phyloP scores from a whole-genome alignment of 2,329 filamentous ascomycete species.

The Aspergillus fijiensis region DNA sequence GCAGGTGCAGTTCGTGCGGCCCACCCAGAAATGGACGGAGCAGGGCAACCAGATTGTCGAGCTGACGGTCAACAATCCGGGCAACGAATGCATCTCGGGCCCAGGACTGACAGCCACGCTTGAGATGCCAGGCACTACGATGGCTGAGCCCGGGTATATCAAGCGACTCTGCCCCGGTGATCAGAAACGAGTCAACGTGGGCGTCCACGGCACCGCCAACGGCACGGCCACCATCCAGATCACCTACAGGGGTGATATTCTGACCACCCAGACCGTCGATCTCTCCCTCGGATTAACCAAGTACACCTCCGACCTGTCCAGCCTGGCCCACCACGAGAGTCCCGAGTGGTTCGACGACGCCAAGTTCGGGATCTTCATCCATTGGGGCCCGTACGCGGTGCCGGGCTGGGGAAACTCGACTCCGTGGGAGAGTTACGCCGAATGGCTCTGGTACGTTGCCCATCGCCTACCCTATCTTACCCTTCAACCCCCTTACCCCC shows the following conservation, averaged over 20 bases:
- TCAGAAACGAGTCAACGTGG: constrained; percentile 1
- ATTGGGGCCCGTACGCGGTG: constrained; percentile 59
- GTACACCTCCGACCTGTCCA: background rate
- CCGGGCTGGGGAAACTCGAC: constrained; percentile 54
- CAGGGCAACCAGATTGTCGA: constrained; percentile 3
- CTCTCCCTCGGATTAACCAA: constrained; percentile 5
- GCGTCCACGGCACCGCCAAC: background rate
- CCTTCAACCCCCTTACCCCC: fast-evolving
- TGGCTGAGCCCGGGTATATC: background rate
- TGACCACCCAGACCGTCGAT: background rate
- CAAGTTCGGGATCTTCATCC: constrained; percentile 62
- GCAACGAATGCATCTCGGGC: background rate
- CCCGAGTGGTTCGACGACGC: constrained; percentile 50
- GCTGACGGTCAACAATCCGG: background rate
- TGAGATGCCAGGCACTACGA: background rate
- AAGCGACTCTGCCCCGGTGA: constrained; percentile 3
- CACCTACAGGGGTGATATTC: background rate
- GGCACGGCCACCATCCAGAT: background rate
- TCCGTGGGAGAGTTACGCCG: constrained; percentile 41
- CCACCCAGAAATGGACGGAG: constrained; percentile 3
- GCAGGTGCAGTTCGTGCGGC: background rate
- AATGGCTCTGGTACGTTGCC: constrained; percentile 30
- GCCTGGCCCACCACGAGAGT: background rate
- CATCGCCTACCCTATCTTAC: no score
- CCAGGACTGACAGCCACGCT: background rate